These are phyloP conservation scores for Xylariaceae sp. DNA, from an alignment of 2,329 filamentous ascomycete species.

Conservation along the genomic window DNA sequence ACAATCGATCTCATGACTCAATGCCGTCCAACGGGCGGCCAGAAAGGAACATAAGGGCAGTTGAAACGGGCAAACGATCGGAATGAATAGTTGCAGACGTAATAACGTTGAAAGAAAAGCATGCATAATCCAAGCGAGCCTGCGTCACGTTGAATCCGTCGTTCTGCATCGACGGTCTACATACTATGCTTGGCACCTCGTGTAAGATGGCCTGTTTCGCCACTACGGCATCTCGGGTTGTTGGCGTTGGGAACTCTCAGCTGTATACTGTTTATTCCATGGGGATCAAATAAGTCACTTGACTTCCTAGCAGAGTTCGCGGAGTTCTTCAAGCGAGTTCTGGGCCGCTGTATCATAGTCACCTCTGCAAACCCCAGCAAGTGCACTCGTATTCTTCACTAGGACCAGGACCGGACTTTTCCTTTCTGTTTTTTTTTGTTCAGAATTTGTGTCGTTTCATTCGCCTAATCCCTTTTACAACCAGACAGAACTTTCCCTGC, in stretches of 20 bases:
- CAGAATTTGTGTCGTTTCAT: conserved; percentile 46
- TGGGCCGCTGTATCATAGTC: background rate
- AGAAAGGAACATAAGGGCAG: too few species aligned
- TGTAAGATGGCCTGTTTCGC: background rate
- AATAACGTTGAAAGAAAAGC: too few species aligned
- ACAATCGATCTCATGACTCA: too few species aligned
- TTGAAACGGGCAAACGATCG: too few species aligned
- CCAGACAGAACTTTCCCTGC: conserved; percentile 43
- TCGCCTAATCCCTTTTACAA: conserved; percentile 50
- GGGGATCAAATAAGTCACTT: background rate
- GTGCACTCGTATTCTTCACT: conserved; percentile 4
- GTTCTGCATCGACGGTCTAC: too few species aligned
- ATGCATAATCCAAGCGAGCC: too few species aligned
- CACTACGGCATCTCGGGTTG: background rate
- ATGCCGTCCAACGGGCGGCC: too few species aligned
- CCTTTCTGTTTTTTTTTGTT: conserved; percentile 14
- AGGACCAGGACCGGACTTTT: background rate
- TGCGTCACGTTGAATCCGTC: too few species aligned
- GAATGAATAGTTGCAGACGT: too few species aligned
- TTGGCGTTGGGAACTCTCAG: background rate
- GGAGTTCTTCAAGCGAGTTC: background rate
- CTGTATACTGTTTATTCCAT: background rate
- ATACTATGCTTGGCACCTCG: too few species aligned
- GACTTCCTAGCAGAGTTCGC: background rate
- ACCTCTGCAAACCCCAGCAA: background rate